Base-by-base conservation (phyloP, 1,284 basidiomycete species). In the Dichomitus squalens region DNA sequence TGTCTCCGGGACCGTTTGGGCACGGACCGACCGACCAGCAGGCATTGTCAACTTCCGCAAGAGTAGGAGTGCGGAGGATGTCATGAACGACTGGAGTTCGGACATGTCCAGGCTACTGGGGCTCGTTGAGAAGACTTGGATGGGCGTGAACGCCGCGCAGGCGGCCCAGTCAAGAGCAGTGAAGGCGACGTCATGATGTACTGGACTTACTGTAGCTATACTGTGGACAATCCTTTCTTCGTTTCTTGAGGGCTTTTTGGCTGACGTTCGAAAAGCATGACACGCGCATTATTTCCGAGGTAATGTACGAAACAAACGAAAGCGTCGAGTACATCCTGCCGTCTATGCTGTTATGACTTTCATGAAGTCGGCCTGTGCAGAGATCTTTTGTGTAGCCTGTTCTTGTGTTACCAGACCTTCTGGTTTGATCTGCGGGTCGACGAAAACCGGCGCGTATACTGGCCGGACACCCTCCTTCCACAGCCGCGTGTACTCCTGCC, bases 21-120 rank as follows among this genome's bases (percentile, higher is more conserved):
- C 97, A 23, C 89, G 95, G 53, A 92, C 96, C 64, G 96, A 99
- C 75, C 85, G 97, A 49, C 96, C 96, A 34, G 81, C 89, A 0
- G 95, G 95, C 0, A 82, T 98, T 55, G 87, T 99, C 56, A 90
- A 82, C 68, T 99, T 99, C 80, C 85, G 85, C 65, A 84, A 80
- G 66, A 88, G 86, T 74, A 81, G 80, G 70, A 88, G 82, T 60
- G 85, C 91, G 2, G 95, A 96, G 70, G 93, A 95, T 69, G 88
- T 93, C 6, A 88, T 99, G 83, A 99, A 99, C 69, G 90, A 90
- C 59, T 99, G 97, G 97, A 95, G 92, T 73, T 90, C 86, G 21
- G 96, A 99, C 70, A 93, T 99, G 84, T 89, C 91, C 70, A 95
- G 92, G 74, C 77, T 99, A 68, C 76, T 93, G 38, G 83, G 87